These are phyloP conservation scores for Camillea tinctor DNA, from an alignment of 2,329 filamentous ascomycete genomes.

Conservation along the genomic window DNA sequence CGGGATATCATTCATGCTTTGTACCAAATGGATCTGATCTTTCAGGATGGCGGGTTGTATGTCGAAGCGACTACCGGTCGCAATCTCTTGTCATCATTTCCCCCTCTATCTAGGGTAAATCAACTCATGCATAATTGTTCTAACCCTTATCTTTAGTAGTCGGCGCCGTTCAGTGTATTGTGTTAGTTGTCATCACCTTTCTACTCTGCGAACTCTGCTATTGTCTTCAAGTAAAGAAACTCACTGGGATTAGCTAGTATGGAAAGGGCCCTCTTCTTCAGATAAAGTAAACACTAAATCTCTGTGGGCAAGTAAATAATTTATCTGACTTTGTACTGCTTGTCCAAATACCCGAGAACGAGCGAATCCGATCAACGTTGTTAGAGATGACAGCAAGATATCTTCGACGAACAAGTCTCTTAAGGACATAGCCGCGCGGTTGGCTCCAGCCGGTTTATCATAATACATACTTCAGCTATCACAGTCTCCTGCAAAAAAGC, in stretches of 20 bases:
- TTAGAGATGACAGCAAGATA: no score
- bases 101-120: not conserved
- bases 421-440: no score
- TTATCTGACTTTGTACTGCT: no score
- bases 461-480: no score
- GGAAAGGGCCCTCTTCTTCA: not conserved
- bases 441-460: no score
- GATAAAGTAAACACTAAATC: conserved; percentile 3
- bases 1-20: not conserved
- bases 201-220: not conserved
- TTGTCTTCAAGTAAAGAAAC: not conserved
- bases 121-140: not conserved
- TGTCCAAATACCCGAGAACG: no score
- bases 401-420: no score
- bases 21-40: not conserved
- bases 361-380: no score
- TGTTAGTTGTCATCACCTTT: not conserved
- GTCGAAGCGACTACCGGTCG: not conserved
- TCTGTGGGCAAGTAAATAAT: no score
- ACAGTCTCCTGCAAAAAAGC: no score
- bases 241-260: conserved; percentile 3
- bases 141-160: not conserved
- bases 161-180: not conserved
- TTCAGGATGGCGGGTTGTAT: not conserved
- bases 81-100: not conserved